These are phyloP conservation scores for Panellus pusillus DNA, from an alignment of 768 basidiomycete species.

Conservation along the genomic window DNA sequence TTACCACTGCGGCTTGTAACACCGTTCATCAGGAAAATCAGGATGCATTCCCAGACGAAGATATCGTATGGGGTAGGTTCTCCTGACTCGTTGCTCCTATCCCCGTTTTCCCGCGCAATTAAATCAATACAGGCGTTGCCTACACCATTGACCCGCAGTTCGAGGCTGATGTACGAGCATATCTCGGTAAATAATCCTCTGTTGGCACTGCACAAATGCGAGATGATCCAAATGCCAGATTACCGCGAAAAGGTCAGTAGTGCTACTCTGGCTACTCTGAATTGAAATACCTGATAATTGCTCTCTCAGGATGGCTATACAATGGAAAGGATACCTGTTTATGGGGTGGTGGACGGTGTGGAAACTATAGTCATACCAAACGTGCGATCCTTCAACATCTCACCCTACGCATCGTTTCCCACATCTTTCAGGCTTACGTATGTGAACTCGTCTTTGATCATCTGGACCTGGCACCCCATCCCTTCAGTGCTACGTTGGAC, in stretches of 20 bases:
- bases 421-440: conserved; percentile 48
- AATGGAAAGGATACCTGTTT: conserved; percentile 73
- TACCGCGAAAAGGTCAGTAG: conserved; percentile 77
- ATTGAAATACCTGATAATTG: not conserved
- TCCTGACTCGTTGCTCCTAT: not conserved
- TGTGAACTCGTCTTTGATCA: conserved; percentile 22
- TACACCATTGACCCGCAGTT: conserved; percentile 83
- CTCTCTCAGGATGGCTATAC: conserved; percentile 85
- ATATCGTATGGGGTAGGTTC: conserved; percentile 79
- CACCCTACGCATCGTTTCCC: conserved; percentile 9
- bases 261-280: not conserved
- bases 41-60: conserved; percentile 72
- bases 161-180: conserved; percentile 75
- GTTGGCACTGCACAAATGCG: not conserved
- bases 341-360: conserved; percentile 51
- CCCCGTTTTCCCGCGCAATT: not conserved
- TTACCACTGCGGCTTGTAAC: not conserved
- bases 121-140: conserved; percentile 58
- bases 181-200: conserved; percentile 59
- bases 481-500: conserved; percentile 82
- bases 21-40: conserved; percentile 24
- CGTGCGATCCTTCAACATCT: conserved; percentile 33
- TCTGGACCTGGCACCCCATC: not conserved
- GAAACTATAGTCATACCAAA: conserved; percentile 59
- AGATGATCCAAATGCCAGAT: conserved; percentile 41